Percentiles rank a stretch among this genome's conserved stretches.
phyloP scores from a whole-genome alignment of 2,329 filamentous ascomycete genomes.

The Chaetoscypha palmicola region DNA sequence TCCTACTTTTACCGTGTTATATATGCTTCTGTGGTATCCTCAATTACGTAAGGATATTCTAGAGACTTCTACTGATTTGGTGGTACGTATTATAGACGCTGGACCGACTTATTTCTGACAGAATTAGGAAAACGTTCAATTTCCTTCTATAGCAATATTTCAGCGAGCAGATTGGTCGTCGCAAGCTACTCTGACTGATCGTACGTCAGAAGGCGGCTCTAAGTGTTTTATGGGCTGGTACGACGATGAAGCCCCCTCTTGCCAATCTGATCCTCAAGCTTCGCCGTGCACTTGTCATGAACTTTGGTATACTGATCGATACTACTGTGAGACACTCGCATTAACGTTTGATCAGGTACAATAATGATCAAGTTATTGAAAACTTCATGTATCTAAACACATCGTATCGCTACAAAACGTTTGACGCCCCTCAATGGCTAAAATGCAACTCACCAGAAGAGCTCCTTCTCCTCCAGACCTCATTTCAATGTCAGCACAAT shows the following conservation, averaged over 20 bases:
- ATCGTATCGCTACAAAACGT: constrained; percentile 2
- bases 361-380: constrained; percentile 1
- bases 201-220: not conserved
- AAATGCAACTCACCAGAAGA: not conserved
- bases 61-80: not conserved
- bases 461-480: constrained; percentile 4
- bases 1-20: constrained; percentile 2
- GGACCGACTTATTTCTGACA: too few species aligned
- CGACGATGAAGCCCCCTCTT: constrained; percentile 1
- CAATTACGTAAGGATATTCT: not conserved
- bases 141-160: constrained; percentile 7
- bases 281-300: constrained; percentile 4
- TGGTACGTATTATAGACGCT: constrained; percentile 2
- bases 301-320: not conserved
- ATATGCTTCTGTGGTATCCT: constrained; percentile 5
- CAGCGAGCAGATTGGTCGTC: constrained; percentile 8
- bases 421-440: constrained; percentile 2
- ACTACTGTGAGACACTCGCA: not conserved
- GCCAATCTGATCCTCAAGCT: not conserved
- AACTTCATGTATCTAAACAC: constrained; percentile 6
- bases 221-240: constrained; percentile 10
- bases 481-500: constrained; percentile 4
- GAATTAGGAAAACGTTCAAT: constrained; percentile 1
- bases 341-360: not conserved
- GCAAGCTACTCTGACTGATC: constrained; percentile 2